Evolutionary conservation across 139 green algal genomes (phyloP).

Genomic region (Nannochloris sp.): DNA sequence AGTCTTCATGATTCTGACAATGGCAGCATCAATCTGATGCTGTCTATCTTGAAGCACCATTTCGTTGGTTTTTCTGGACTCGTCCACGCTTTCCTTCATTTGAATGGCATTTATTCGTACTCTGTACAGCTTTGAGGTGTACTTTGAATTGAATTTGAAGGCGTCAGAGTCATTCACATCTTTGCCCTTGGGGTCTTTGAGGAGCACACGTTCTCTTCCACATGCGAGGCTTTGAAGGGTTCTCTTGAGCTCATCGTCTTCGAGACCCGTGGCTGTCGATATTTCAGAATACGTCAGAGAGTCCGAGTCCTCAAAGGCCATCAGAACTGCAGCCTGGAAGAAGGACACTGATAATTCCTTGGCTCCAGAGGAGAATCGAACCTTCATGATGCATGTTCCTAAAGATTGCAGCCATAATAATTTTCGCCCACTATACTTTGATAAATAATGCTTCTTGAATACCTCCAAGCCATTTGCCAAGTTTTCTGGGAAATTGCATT

Average conservation of each 20-base stretch:
- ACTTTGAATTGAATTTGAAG: conserved; percentile 83
- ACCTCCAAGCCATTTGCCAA: conserved; percentile 49
- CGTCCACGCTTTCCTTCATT: conserved; percentile 89
- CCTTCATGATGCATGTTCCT: conserved; percentile 71
- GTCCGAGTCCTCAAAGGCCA: conserved; percentile 89
- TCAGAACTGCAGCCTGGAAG: conserved; percentile 84
- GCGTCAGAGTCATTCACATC: conserved; percentile 75
- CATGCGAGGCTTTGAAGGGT: conserved; percentile 86
- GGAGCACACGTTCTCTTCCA: conserved; percentile 74
- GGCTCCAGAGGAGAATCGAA: conserved; percentile 63
- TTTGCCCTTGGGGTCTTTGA: conserved; percentile 77
- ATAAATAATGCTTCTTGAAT: conserved; percentile 89
- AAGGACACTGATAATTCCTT: conserved; percentile 92
- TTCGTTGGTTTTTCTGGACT: conserved; percentile 88
- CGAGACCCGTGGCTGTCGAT: conserved; percentile 33
- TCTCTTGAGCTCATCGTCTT: conserved; percentile 81
- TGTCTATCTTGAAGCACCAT: conserved; percentile 77
- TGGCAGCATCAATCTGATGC: conserved; percentile 93
- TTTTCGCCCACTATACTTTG: conserved; percentile 82
- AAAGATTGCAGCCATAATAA: conserved; percentile 89
- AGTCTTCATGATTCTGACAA: conserved; percentile 99
- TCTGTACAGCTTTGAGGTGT: conserved; percentile 71
- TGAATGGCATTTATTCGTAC: conserved; percentile 97
- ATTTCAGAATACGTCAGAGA: conserved; percentile 67
- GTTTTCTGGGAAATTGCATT: conserved; percentile 76